phyloP scores from a whole-genome alignment of 139 green algal genomes.

The Chlorella sp. region DNA sequence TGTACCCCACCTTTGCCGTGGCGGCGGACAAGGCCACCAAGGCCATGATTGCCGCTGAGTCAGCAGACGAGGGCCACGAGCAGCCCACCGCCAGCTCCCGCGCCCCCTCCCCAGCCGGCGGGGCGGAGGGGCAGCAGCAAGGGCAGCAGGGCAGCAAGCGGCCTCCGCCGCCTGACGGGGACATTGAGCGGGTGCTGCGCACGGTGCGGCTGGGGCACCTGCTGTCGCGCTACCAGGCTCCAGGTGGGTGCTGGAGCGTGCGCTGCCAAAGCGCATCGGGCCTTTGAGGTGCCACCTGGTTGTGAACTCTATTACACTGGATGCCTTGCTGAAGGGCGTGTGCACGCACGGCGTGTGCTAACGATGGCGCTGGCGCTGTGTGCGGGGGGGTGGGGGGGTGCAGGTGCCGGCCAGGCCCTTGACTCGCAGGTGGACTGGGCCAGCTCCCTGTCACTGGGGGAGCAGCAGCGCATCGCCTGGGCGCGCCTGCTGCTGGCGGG shows the following conservation, averaged over 20 bases:
- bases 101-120: too few relatives aligned
- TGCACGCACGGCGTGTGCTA: too few relatives aligned
- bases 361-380: too few relatives aligned
- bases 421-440: constrained; percentile 80
- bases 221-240: constrained; percentile 43
- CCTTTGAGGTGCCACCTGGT: too few relatives aligned
- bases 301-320: too few relatives aligned
- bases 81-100: too few relatives aligned
- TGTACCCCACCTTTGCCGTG: constrained; percentile 75
- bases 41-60: neutral
- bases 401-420: constrained; percentile 25
- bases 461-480: constrained; percentile 97
- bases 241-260: too few relatives aligned
- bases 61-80: neutral
- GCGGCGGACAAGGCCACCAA: constrained; percentile 1
- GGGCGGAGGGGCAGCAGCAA: too few relatives aligned
- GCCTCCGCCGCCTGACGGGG: constrained; percentile 45
- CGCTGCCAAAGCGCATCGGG: too few relatives aligned
- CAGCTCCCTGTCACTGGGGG: constrained; percentile 80
- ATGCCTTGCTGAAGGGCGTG: too few relatives aligned
- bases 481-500: constrained; percentile 71
- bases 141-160: neutral
- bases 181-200: constrained; percentile 56
- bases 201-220: constrained; percentile 57
- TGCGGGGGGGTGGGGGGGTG: too few relatives aligned